Evolutionary conservation across 2,329 filamentous ascomycete species (phyloP), one percentile per base, ranked within the genome.

Genomic region (Colletotrichum lini): DNA sequence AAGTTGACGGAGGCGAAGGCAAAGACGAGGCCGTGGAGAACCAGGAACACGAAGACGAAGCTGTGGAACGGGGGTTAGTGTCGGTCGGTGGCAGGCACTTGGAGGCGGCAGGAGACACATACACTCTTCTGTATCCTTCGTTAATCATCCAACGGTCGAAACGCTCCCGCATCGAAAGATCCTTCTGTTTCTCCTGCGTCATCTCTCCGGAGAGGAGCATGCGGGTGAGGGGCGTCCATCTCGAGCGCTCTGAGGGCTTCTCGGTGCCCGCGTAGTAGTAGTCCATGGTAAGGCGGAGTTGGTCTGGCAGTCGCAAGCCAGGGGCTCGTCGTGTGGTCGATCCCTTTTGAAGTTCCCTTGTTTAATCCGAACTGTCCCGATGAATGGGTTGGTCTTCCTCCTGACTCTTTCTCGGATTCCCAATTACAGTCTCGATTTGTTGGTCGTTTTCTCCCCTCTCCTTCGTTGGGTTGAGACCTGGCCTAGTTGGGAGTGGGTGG

Each of bases 71-170:
- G 2, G 6, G 35, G 73, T 76, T 59, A 76, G 73, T 70, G 54
- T 44, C 7, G 18, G 54, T 44, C 7, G 18, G 18, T 26, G 9
- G 10, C 26, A 12, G 2, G 8, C 9, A n/a, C 10, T 23, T 21
- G 45, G 45, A 13, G 40, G 21, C 21, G 30, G 59, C 23, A 15
- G 38, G 12, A 42, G 35, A 88, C 92, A 68, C 92, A 68, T 86
- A 94, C 90, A 96, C 87, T 89, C 93, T 87, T 79, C 93, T 88
- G 80, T 94, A 95, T 72, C 94, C 94, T 80, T 96, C 94, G 79
- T 96, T 96, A 73, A 96, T 92, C 93, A 96, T 95, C 94, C 94
- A 96, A 75, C 91, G 87, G 80, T 95, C 92, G 78, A 96, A 92
- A 79, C 89, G 92, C 80, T 96, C 92, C 78, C 89, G 88, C 73